Evolutionary conservation across 2,329 filamentous ascomycete genomes (phyloP).

Genomic region (Microascus cirrosus): DNA sequence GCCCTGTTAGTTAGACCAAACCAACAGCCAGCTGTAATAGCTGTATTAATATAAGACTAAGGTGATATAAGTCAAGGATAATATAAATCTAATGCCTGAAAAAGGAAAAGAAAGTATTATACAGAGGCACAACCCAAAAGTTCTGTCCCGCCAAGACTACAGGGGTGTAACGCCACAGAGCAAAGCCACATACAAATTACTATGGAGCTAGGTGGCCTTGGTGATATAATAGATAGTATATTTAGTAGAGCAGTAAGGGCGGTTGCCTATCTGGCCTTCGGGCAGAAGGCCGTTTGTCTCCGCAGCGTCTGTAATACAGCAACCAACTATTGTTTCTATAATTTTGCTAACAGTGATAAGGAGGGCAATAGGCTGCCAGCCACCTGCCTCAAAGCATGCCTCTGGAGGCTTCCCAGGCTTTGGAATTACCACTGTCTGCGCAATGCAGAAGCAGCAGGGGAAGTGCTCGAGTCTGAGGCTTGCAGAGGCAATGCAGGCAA

Average conservation of each 20-base stretch:
- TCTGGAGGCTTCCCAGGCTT: not conserved
- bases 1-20: no score
- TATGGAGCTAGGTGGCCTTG: not conserved
- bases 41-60: no score
- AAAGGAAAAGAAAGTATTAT: no score
- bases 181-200: no score
- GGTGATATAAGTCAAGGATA: no score
- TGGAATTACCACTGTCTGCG: not conserved
- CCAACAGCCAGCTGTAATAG: no score
- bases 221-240: not conserved
- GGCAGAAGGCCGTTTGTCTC: not conserved
- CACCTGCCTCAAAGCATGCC: not conserved
- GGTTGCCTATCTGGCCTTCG: not conserved
- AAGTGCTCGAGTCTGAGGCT: not conserved
- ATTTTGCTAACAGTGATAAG: not conserved
- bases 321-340: not conserved
- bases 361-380: no score
- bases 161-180: no score
- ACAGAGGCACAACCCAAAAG: no score
- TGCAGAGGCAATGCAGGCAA: not conserved
- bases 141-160: no score
- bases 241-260: not conserved
- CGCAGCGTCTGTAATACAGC: not conserved
- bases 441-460: not conserved
- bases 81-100: no score